These are phyloP conservation scores for Pseudonitzschia multiseries DNA, from an alignment of 108 stramenopile genomes.

Conservation along the genomic window DNA sequence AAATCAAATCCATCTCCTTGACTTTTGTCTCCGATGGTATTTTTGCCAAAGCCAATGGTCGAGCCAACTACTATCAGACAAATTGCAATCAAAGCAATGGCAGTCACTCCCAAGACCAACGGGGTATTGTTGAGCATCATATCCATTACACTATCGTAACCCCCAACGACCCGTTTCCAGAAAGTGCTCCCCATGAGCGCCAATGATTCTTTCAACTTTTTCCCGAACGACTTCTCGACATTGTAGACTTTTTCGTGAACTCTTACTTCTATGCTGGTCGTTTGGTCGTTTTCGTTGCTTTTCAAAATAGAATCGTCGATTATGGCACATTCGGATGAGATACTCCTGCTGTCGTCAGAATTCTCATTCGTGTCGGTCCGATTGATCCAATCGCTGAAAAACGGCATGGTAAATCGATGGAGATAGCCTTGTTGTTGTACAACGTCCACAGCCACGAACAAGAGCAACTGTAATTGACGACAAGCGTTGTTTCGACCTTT, in stretches of 20 bases:
- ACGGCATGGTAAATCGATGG: neutral
- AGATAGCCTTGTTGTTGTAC: neutral
- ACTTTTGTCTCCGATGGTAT: neutral
- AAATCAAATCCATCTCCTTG: conserved; percentile 1
- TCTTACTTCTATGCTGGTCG: neutral
- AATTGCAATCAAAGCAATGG: neutral
- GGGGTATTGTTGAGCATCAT: neutral
- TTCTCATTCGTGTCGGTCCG: conserved; percentile 2
- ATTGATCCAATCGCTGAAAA: neutral
- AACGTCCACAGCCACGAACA: too few relatives aligned
- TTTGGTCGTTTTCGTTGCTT: neutral
- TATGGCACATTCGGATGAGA: conserved; percentile 2
- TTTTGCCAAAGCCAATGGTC: neutral
- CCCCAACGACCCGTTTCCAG: neutral
- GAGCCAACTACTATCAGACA: neutral
- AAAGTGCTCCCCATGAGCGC: neutral
- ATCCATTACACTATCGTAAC: neutral
- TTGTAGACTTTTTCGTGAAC: neutral
- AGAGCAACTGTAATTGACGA: too few relatives aligned
- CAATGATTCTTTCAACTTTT: neutral
- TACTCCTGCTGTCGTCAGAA: conserved; percentile 4
- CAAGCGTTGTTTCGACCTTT: too few relatives aligned
- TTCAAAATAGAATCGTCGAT: neutral
- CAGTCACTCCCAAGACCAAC: neutral
- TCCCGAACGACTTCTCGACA: neutral